Percentiles rank a stretch among this genome's conserved stretches.
phyloP scores from a whole-genome alignment of 768 basidiomycete species.

The Amanita jacksonii region DNA sequence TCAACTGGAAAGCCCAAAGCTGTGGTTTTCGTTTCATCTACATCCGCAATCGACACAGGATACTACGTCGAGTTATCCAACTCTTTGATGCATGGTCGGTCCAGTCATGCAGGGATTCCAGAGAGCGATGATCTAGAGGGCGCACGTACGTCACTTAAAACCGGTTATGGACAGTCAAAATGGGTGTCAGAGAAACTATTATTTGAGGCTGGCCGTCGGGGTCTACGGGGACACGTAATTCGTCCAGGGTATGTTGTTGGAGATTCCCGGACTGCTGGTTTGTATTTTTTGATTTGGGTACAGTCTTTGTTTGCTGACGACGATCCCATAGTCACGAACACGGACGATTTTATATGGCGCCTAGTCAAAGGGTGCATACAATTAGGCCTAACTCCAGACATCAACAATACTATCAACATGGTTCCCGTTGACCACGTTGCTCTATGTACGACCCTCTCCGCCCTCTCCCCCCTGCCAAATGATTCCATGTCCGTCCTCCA shows the following conservation, averaged over 20 bases:
- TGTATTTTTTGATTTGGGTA: conserved; percentile 15
- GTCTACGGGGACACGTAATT: conserved; percentile 76
- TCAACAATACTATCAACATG: conserved; percentile 98
- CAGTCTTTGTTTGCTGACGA: neutral
- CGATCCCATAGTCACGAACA: conserved; percentile 73
- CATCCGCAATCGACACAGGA: conserved; percentile 88
- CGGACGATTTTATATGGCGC: conserved; percentile 98
- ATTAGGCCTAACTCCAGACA: conserved; percentile 92
- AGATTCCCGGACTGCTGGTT: conserved; percentile 80
- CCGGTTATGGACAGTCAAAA: conserved; percentile 95
- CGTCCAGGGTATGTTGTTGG: conserved; percentile 97
- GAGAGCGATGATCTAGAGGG: conserved; percentile 88
- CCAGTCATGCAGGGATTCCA: conserved; percentile 56
- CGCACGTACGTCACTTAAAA: conserved; percentile 62
- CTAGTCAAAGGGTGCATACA: conserved; percentile 98
- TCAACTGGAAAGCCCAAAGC: conserved; percentile 64
- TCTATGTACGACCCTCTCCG: conserved; percentile 64
- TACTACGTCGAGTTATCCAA: conserved; percentile 87
- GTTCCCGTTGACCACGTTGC: conserved; percentile 97
- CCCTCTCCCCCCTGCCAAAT: conserved; percentile 45
- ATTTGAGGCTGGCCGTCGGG: conserved; percentile 83
- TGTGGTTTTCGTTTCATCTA: conserved; percentile 89
- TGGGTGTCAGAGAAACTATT: conserved; percentile 97
- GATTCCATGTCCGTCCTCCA: conserved; percentile 58
- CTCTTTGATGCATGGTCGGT: conserved; percentile 32